These are phyloP conservation scores for Boletus tomentosulus DNA, from an alignment of 768 basidiomycete genomes.

Conservation along the genomic window DNA sequence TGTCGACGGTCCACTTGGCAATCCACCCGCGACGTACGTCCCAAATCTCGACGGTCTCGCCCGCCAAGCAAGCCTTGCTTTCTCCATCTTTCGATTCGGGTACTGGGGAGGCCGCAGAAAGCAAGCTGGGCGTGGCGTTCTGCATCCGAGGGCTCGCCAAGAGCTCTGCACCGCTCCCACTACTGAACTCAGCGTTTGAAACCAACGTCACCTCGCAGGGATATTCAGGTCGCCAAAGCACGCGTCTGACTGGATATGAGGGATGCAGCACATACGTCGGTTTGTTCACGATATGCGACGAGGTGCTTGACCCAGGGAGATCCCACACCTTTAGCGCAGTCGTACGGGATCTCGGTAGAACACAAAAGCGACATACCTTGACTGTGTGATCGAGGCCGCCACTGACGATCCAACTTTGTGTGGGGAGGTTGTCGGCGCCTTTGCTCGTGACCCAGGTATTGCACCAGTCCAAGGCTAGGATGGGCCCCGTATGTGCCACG, in stretches of 20 bases:
- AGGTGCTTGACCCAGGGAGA: constrained; percentile 36
- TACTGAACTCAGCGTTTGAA: constrained; percentile 56
- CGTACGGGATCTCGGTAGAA: not conserved
- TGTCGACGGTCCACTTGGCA: constrained; percentile 75
- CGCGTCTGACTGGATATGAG: constrained; percentile 67
- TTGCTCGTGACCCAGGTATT: constrained; percentile 26
- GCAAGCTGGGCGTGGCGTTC: constrained; percentile 19
- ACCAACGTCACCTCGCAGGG: constrained; percentile 74
- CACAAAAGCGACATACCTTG: constrained; percentile 44
- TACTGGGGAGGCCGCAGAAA: constrained; percentile 6
- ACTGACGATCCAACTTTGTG: constrained; percentile 69
- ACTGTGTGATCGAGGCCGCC: constrained; percentile 77
- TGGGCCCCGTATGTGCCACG: constrained; percentile 68
- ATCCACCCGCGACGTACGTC: constrained; percentile 78
- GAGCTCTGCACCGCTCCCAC: constrained; percentile 22
- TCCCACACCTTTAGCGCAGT: constrained; percentile 62
- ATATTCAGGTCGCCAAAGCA: constrained; percentile 73
- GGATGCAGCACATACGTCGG: constrained; percentile 72
- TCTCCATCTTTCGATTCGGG: constrained; percentile 16
- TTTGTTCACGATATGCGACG: constrained; percentile 55
- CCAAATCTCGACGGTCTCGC: constrained; percentile 80
- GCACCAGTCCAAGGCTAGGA: constrained; percentile 75
- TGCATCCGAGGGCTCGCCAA: constrained; percentile 29
- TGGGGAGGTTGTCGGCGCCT: constrained; percentile 9
- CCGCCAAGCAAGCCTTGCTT: constrained; percentile 18